These are phyloP conservation scores for Debaryomyces sp. DNA, from an alignment of 1,139 yeast genomes.

Conservation along the genomic window DNA sequence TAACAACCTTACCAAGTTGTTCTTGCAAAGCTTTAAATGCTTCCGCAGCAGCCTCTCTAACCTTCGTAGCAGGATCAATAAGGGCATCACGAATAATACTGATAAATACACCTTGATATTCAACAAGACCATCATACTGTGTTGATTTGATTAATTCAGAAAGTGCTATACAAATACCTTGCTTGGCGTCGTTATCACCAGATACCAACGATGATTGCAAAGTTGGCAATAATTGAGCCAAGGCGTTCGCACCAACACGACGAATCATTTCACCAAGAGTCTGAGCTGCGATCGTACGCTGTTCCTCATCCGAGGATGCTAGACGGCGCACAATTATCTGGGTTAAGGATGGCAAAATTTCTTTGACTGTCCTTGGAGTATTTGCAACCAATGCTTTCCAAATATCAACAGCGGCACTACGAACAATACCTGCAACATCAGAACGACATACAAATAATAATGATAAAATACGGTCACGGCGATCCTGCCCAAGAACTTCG, in stretches of 20 bases:
- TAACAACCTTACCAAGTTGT: conserved; percentile 79
- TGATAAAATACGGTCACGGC: conserved; percentile 85
- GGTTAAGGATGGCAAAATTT: conserved; percentile 83
- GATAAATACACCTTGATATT: conserved; percentile 71
- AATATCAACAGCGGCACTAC: conserved; percentile 90
- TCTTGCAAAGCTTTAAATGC: conserved; percentile 89
- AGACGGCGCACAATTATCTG: conserved; percentile 77
- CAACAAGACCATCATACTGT: conserved; percentile 58
- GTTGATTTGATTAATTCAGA: conserved; percentile 84
- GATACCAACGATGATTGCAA: conserved; percentile 67
- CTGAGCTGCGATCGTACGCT: conserved; percentile 88
- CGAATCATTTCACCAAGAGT: conserved; percentile 95
- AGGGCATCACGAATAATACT: conserved; percentile 77
- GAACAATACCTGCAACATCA: conserved; percentile 84
- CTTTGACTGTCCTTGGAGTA: conserved; percentile 95
- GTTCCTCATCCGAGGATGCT: conserved; percentile 77
- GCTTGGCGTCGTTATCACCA: conserved; percentile 78
- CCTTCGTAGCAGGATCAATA: conserved; percentile 70
- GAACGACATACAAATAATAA: conserved; percentile 90
- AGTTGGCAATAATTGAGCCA: conserved; percentile 83
- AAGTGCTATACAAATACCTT: conserved; percentile 95
- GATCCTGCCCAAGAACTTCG: conserved; percentile 81
- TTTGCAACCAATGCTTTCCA: conserved; percentile 97
- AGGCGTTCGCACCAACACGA: conserved; percentile 89
- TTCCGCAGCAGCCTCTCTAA: conserved; percentile 87